These are phyloP conservation scores for Nematocida ausubeli DNA, from an alignment of 371 early-diverging fungal species.

Conservation along the genomic window DNA sequence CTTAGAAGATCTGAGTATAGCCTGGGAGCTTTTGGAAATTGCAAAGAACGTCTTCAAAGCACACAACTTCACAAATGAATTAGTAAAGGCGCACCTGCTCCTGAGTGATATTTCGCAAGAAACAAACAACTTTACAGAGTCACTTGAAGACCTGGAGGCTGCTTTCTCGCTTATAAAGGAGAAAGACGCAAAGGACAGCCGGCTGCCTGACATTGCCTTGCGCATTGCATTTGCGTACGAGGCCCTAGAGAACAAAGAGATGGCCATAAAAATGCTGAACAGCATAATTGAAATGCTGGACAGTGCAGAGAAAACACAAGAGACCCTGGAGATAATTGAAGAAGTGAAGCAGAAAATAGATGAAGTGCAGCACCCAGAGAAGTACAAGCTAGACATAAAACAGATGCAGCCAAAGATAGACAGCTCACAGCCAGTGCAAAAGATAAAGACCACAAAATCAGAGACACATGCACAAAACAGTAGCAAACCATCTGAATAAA, in stretches of 20 bases:
- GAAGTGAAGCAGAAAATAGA: slow-evolving; percentile 9
- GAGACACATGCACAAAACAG: not conserved
- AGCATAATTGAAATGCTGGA: not conserved
- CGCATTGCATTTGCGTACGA: slow-evolving; percentile 22
- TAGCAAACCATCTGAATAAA: not conserved
- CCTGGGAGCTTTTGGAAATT: slow-evolving; percentile 65
- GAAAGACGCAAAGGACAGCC: not conserved
- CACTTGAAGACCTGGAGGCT: slow-evolving; percentile 43
- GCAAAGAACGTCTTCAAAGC: slow-evolving; percentile 53
- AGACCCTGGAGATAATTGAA: slow-evolving; percentile 26
- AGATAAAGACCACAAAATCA: slow-evolving; percentile 1
- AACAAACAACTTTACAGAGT: slow-evolving; percentile 60
- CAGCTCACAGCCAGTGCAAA: slow-evolving; percentile 18
- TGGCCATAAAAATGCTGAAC: slow-evolving; percentile 13
- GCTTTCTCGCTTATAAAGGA: slow-evolving; percentile 5
- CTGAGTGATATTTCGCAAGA: slow-evolving; percentile 63
- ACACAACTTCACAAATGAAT: slow-evolving; percentile 43
- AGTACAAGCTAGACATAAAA: slow-evolving; percentile 16
- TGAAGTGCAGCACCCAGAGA: slow-evolving; percentile 27
- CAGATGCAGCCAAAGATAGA: not conserved
- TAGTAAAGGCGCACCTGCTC: slow-evolving; percentile 46
- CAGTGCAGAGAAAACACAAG: not conserved
- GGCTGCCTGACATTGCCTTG: slow-evolving; percentile 10
- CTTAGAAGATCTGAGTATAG: slow-evolving; percentile 65
- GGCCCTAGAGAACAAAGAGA: slow-evolving; percentile 13